phyloP scores from a whole-genome alignment of 441 rosid species.

The Oxalis stricta region DNA sequence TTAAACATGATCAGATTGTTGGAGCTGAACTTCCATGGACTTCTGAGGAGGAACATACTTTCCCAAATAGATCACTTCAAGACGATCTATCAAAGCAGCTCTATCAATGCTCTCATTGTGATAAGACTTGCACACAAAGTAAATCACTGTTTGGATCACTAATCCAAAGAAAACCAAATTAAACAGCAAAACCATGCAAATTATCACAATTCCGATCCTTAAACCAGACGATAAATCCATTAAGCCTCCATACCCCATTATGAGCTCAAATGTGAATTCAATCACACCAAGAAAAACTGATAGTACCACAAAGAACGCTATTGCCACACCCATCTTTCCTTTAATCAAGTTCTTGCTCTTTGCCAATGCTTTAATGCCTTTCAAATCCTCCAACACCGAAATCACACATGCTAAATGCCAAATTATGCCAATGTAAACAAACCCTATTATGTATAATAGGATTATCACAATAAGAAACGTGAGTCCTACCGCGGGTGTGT shows the following conservation, averaged over 20 bases:
- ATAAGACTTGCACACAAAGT: conserved; percentile 25
- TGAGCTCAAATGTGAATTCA: neutral
- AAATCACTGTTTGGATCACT: conserved; percentile 20
- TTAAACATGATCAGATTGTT: neutral
- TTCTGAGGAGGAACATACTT: conserved; percentile 11
- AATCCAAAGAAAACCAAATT: conserved; percentile 9
- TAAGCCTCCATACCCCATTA: conserved; percentile 4
- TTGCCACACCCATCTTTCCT: conserved; percentile 13
- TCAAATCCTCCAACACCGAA: conserved; percentile 16
- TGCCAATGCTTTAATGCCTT: conserved; percentile 17
- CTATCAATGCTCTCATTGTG: conserved; percentile 23
- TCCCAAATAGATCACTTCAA: conserved; percentile 15
- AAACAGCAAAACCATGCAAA: conserved; percentile 9
- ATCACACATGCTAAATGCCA: conserved; percentile 20
- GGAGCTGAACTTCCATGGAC: conserved; percentile 10
- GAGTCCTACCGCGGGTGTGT: neutral
- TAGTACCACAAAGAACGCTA: conserved; percentile 4
- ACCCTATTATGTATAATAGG: neutral
- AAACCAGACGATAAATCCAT: neutral
- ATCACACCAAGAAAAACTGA: neutral
- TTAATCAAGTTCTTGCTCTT: conserved; percentile 18
- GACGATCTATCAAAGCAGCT: conserved; percentile 15
- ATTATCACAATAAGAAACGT: neutral
- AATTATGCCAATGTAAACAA: conserved; percentile 11
- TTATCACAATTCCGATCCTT: conserved; percentile 4